Conservation (phyloP, 768 basidiomycete species). For the Tubosaeta sp. region DNA sequence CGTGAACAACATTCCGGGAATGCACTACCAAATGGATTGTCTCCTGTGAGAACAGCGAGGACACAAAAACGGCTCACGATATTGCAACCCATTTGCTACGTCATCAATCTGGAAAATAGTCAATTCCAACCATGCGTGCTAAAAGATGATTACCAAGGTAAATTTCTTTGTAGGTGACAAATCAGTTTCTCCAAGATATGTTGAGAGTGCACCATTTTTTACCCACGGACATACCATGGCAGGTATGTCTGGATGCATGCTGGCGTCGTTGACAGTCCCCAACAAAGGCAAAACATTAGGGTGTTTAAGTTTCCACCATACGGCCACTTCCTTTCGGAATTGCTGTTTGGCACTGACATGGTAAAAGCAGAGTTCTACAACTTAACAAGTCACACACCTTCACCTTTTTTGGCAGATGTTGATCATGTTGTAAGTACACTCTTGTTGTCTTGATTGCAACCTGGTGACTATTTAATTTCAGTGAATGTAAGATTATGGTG, state of each 20-base stretch:
- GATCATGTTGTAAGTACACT: neutral
- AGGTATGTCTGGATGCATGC: neutral
- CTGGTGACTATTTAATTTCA: neutral
- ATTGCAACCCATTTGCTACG: neutral
- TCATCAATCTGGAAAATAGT: neutral
- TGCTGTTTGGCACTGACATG: neutral
- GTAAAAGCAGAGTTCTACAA: neutral
- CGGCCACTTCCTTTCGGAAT: neutral
- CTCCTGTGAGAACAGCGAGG: neutral
- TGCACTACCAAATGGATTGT: neutral
- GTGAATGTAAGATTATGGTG: neutral
- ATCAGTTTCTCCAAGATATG: neutral
- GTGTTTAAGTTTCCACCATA: neutral
- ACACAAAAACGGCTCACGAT: neutral
- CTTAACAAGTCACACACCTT: neutral
- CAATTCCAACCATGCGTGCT: neutral
- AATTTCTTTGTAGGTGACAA: neutral
- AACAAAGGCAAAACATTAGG: neutral
- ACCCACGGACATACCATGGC: conserved; percentile 2
- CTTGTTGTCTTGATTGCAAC: neutral
- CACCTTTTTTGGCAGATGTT: neutral
- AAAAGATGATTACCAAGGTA: neutral
- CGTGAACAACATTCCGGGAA: neutral
- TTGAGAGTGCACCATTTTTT: neutral
- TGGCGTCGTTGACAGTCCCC: neutral